These are phyloP conservation scores for Neurospora sp. DNA, from an alignment of 495 filamentous ascomycete species.

Conservation along the genomic window DNA sequence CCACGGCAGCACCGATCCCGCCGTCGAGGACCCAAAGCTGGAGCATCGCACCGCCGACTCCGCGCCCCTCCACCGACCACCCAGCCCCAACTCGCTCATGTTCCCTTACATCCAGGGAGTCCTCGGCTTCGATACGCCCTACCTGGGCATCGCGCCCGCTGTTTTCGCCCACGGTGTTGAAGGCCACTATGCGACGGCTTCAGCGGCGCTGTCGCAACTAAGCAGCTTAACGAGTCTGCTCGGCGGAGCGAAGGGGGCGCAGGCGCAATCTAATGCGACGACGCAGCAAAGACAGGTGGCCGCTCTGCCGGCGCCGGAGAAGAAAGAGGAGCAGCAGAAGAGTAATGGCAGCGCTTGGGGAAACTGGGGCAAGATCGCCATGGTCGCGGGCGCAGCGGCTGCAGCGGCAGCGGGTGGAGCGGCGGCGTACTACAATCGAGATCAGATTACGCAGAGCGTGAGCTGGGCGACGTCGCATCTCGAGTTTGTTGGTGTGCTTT, in stretches of 20 bases:
- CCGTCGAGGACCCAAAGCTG: neutral
- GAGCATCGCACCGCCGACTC: constrained; percentile 10
- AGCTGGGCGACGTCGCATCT: constrained; percentile 83
- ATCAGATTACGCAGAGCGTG: constrained; percentile 61
- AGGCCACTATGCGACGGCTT: constrained; percentile 66
- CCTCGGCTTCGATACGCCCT: constrained; percentile 92
- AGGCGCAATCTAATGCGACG: constrained; percentile 13
- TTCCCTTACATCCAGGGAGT: constrained; percentile 73
- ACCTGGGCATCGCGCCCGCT: constrained; percentile 77
- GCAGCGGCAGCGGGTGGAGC: constrained; percentile 81
- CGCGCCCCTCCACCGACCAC: constrained; percentile 14
- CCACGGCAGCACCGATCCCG: constrained; percentile 14
- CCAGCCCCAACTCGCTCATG: constrained; percentile 38
- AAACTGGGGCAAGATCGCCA: constrained; percentile 72
- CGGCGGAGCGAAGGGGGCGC: constrained; percentile 32
- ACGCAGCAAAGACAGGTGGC: constrained; percentile 14
- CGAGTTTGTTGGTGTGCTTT: constrained; percentile 87
- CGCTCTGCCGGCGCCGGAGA: constrained; percentile 23
- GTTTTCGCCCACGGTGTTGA: constrained; percentile 87
- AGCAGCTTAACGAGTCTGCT: constrained; percentile 51
- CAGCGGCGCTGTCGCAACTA: constrained; percentile 58
- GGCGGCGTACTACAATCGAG: constrained; percentile 74
- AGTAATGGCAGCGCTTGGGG: constrained; percentile 37
- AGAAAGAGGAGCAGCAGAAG: constrained; percentile 13
- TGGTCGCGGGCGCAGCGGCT: constrained; percentile 70